Conservation (phyloP, 441 rosid genomes). For the Populus hybrid region DNA sequence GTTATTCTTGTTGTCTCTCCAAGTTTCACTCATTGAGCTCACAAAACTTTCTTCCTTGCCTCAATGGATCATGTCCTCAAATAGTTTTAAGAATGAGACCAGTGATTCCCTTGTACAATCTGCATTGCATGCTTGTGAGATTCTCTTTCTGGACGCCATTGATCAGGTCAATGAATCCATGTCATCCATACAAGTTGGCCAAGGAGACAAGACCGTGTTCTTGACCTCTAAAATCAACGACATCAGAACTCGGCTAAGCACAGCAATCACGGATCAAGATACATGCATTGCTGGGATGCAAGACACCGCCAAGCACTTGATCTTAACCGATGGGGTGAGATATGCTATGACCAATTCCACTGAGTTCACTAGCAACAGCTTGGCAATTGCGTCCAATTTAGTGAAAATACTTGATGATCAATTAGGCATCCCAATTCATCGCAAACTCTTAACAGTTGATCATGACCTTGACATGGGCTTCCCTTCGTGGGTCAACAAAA, state of each 20-base stretch:
- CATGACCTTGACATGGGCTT: conserved; percentile 32
- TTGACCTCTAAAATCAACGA: conserved; percentile 26
- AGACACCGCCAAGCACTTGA: conserved; percentile 33
- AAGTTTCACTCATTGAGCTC: conserved; percentile 27
- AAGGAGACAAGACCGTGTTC: not conserved
- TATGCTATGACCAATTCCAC: conserved; percentile 36
- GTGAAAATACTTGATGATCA: conserved; percentile 38
- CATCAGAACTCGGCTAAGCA: conserved; percentile 57
- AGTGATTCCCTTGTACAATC: conserved; percentile 15
- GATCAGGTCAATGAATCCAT: conserved; percentile 29
- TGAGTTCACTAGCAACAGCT: conserved; percentile 59
- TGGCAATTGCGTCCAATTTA: conserved; percentile 68
- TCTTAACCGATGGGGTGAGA: conserved; percentile 24
- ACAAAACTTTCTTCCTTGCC: conserved; percentile 26
- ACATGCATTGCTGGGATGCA: conserved; percentile 63
- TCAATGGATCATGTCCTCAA: conserved; percentile 14
- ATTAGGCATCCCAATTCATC: conserved; percentile 22
- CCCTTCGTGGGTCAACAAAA: conserved; percentile 51
- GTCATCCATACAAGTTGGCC: conserved; percentile 5
- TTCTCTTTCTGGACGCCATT: conserved; percentile 27
- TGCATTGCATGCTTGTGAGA: conserved; percentile 24
- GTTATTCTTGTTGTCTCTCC: conserved; percentile 28
- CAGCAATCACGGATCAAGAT: conserved; percentile 69
- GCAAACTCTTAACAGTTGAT: conserved; percentile 14
- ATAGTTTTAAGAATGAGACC: not conserved